phyloP scores from a whole-genome alignment of 2,329 filamentous ascomycete species.

The Neofusicoccum sp. region DNA sequence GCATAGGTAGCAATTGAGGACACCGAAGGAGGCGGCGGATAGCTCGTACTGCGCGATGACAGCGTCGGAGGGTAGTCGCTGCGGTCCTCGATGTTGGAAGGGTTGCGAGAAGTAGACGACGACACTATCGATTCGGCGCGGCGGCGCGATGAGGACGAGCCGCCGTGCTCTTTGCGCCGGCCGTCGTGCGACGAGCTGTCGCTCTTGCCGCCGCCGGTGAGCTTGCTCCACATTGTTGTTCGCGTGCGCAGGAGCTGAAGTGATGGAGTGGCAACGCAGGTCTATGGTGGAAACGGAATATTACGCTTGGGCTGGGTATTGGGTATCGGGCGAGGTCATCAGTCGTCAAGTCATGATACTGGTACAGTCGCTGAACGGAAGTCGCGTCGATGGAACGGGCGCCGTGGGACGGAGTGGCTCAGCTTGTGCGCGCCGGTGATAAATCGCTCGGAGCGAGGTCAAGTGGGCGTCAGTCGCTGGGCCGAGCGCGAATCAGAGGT shows the following conservation, averaged over 20 bases:
- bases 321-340: constrained; percentile 31
- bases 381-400: not conserved
- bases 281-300: constrained; percentile 15
- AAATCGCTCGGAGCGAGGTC: constrained; percentile 8
- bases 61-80: constrained; percentile 20
- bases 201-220: constrained; percentile 37
- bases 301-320: constrained; percentile 15
- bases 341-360: constrained; percentile 34
- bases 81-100: constrained; percentile 24
- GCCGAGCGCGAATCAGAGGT: constrained; percentile 21
- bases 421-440: constrained; percentile 13
- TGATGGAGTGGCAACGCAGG: constrained; percentile 8
- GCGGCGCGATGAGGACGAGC: constrained; percentile 35
- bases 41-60: constrained; percentile 12
- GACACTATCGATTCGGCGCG: constrained; percentile 33
- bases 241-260: not conserved
- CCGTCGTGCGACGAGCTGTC: constrained; percentile 36
- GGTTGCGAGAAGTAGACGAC: constrained; percentile 28
- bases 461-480: constrained; percentile 2
- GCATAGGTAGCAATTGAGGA: constrained; percentile 19
- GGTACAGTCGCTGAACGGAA: constrained; percentile 24
- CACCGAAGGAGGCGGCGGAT: constrained; percentile 8
- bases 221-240: constrained; percentile 40
- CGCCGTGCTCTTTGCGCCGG: constrained; percentile 24
- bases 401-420: not conserved